Conservation (phyloP, 345 rosid species). For the Lagerstroemia speciosa region DNA sequence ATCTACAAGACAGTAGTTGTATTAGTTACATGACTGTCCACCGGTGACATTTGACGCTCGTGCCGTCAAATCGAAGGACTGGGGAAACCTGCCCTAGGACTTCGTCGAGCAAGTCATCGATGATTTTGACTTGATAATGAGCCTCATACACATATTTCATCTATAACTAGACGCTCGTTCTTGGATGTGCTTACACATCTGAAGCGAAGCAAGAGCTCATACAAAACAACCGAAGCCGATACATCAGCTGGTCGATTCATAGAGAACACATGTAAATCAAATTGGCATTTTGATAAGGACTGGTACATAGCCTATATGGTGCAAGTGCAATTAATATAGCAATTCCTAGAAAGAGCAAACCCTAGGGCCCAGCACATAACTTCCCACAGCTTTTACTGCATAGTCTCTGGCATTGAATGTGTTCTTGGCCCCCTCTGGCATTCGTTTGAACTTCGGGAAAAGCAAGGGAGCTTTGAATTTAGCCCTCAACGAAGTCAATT, state of each 20-base stretch:
- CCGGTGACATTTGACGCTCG: no score
- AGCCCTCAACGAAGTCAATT: neutral
- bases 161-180: no score
- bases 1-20: no score
- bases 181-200: no score
- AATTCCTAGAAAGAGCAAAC: neutral
- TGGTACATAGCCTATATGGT: no score
- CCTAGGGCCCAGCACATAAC: neutral
- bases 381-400: neutral
- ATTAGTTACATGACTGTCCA: no score
- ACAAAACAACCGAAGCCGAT: no score
- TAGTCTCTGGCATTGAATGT: neutral
- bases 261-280: neutral
- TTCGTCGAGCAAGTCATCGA: no score
- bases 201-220: neutral
- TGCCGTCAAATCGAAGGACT: no score
- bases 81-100: no score
- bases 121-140: no score
- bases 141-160: no score
- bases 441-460: neutral
- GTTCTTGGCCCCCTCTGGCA: neutral
- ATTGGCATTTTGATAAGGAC: neutral
- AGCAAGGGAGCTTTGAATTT: neutral
- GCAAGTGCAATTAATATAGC: conserved; percentile 1
- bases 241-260: neutral